Evolutionary conservation across 2,329 filamentous ascomycete species (phyloP), one percentile per base, ranked within the genome.

Genomic region (Epichloe brachyelytri): DNA sequence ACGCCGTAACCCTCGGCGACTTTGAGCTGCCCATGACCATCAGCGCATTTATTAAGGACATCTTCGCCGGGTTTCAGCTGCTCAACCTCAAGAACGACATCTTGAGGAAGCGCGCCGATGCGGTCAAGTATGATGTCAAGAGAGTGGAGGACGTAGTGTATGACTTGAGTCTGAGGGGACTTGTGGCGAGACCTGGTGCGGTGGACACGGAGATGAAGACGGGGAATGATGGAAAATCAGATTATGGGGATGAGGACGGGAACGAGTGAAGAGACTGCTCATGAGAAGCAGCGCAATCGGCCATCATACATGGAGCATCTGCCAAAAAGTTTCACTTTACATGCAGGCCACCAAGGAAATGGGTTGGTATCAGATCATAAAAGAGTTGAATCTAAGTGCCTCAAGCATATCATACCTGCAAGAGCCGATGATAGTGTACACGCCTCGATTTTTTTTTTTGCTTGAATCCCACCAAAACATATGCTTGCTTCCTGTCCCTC

Each of bases 61-160:
- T 98, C 38, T 91, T 95, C 61, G 88, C 90, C 3, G 93, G 91
- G 15, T 98, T 98, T 71, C 93, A 97, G 76, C 80, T 97, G 58
- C 79, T 98, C 58, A 98, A 98, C 66, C 75, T 98, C 59, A 97
- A 97, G 77, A 98, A 98, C 62, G 93, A 98, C 66, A 82, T 83
- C 20, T 70, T 98, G 62, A 79, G 93, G 53, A 88, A 89, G 71
- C 79, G 88, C 55, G 88, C 88, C 51, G 93, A 98, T 70, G 86
- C 85, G 5, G 86, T 98, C 68, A 98, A 98, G 75, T 98, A 98
- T 65, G 85, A 86, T 61, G 88, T 98, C 62, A 98, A 97, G 76
- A 91, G 95, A 66, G 88, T 96, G 12, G 93, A 98, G 73, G 93
- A 97, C 64, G 89, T 98, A 12, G 91, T 97, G 48, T 98, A 98